Base-by-base conservation (phyloP, 2,329 filamentous ascomycete species). In the Myrmaecium sp. region DNA sequence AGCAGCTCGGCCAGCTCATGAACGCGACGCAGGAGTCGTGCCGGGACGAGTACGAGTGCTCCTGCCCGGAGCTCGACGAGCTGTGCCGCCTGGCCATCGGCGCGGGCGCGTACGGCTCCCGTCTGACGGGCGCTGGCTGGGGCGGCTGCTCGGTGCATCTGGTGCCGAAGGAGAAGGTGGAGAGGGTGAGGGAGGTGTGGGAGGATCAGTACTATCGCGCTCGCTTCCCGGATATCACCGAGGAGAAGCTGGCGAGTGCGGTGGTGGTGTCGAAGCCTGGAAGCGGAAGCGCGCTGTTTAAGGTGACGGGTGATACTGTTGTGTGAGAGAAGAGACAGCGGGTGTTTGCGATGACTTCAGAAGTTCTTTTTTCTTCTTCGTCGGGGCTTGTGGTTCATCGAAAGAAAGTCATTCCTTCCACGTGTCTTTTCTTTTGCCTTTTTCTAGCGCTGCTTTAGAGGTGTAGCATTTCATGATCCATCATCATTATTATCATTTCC, bases 141-240 rank as follows among this genome's bases (percentile, higher is more conserved):
- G 89, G 89, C 34, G 89, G 89, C 3, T 95, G 89, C 57, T 89
- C 72, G 33, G 86, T 98, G 31, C 89, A 98, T 56, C 65, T 98
- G 30, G 77, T 95, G 27, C 78, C 86, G 0, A 78, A 72, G 31
- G 68, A 82, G 42, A 86, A 77, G 52, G 77, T 94, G 1, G 72
- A 75, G 4, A 68, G 60, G 14, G 79, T 98, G 13, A 81, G 69
- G 49, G 62, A 68, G 42, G 80, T 80, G 4, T 72, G 89, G 66
- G 69, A 78, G 41, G 65, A 66, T 35, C 72, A 83, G 46, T 98
- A 95, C 50, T 95, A 91, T 51, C 57, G 65, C 30, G 77, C 75
- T 58, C 65, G 66, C 38, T 74, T 72, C 43, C 70, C 71, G 0
- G 62, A 66, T 34, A 67, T 76, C 26, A 76, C 62, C 0, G 64